Conservation (phyloP, 2,329 filamentous ascomycete species). For the Fusarium buxicola region DNA sequence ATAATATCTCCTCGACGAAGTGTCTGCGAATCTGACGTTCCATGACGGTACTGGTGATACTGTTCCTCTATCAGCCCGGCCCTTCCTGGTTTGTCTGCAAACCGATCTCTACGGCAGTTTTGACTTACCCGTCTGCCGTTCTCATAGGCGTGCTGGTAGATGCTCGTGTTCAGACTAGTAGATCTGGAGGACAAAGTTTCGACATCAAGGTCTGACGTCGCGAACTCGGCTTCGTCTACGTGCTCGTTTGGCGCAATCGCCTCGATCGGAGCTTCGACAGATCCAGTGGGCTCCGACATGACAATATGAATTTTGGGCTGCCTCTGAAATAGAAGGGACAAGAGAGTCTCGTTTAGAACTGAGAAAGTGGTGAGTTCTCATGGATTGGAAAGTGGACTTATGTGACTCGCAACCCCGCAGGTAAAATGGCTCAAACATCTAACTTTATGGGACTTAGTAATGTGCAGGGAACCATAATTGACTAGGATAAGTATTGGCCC, state of each 20-base stretch:
- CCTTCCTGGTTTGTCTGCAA: too few relatives aligned
- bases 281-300: constrained; percentile 15
- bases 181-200: constrained; percentile 29
- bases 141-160: constrained; percentile 41
- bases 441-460: too few relatives aligned
- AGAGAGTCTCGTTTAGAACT: too few relatives aligned
- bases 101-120: rapidly evolving
- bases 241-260: constrained; percentile 13
- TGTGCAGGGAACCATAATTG: too few relatives aligned
- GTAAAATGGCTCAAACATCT: too few relatives aligned
- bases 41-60: constrained; percentile 43
- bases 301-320: neutral
- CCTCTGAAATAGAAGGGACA: too few relatives aligned
- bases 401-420: too few relatives aligned
- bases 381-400: too few relatives aligned
- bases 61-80: neutral
- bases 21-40: constrained; percentile 22
- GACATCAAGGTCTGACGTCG: constrained; percentile 36
- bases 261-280: constrained; percentile 18
- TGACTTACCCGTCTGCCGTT: constrained; percentile 39
- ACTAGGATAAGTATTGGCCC: too few relatives aligned
- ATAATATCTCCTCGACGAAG: rapidly evolving
- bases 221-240: constrained; percentile 33
- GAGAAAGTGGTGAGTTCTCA: too few relatives aligned
- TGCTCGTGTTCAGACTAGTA: constrained; percentile 37